Evolutionary conservation across 2,329 filamentous ascomycete genomes (phyloP).

Genomic region (Cephalotrichum gorgonifer): DNA sequence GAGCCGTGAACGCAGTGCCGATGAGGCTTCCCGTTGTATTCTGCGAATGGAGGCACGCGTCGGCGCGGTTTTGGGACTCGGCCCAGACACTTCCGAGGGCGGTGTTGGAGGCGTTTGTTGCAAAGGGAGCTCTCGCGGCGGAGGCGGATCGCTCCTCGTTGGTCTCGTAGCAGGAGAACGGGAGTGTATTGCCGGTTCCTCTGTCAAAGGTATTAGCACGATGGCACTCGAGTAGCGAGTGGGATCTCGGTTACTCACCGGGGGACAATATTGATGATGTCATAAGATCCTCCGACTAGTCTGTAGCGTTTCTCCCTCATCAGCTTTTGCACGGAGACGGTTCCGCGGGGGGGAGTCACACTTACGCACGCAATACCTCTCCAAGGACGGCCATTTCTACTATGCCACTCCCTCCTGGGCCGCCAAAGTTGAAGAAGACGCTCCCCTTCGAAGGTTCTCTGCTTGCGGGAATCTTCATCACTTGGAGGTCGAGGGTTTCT

Average conservation of each 20-base stretch:
- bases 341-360: neutral
- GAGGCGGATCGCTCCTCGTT: constrained; percentile 7
- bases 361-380: neutral
- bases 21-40: constrained; percentile 6
- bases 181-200: constrained; percentile 16
- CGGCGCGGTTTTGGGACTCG: neutral
- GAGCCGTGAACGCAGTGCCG: constrained; percentile 6
- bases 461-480: constrained; percentile 15
- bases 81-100: constrained; percentile 6
- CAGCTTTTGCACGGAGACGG: neutral
- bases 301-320: neutral
- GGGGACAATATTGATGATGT: constrained; percentile 6
- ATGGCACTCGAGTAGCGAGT: constrained; percentile 8
- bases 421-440: constrained; percentile 21
- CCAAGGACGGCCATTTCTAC: neutral
- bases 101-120: constrained; percentile 8
- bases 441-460: constrained; percentile 18
- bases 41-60: neutral
- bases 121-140: constrained; percentile 5
- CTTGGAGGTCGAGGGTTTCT: constrained; percentile 14
- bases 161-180: constrained; percentile 13
- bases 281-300: constrained; percentile 3
- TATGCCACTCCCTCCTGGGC: constrained; percentile 14
- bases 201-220: constrained; percentile 6
- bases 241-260: constrained; percentile 9